phyloP scores from a whole-genome alignment of 176 grass and related monocot genomes.

The Cenchrus americanus region DNA sequence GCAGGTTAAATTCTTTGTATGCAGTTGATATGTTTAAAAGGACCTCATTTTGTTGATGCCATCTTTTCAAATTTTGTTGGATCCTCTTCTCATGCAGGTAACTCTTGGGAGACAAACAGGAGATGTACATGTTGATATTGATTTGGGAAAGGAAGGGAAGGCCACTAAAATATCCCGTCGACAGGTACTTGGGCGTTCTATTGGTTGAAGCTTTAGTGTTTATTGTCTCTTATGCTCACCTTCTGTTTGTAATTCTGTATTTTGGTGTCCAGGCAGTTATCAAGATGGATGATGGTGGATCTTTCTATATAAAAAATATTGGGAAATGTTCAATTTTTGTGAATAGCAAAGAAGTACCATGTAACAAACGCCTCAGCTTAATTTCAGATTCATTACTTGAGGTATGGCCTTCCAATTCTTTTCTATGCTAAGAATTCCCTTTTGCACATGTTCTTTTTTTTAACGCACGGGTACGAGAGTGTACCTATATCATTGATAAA shows the following conservation, averaged over 20 bases:
- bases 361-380: conserved; percentile 57
- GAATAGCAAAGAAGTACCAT: conserved; percentile 77
- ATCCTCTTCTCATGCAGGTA: conserved; percentile 47
- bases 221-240: neutral
- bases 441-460: neutral
- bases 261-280: conserved; percentile 59
- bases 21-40: neutral
- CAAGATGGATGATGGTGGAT: conserved; percentile 68
- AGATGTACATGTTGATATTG: conserved; percentile 78
- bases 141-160: conserved; percentile 82
- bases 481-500: too few relatives aligned
- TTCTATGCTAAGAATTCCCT: neutral
- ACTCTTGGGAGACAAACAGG: conserved; percentile 74
- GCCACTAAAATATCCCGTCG: conserved; percentile 74
- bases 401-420: conserved; percentile 51
- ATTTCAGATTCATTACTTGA: conserved; percentile 68
- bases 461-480: too few relatives aligned
- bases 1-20: neutral
- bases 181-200: conserved; percentile 53
- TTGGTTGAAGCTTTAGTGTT: neutral
- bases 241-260: conserved; percentile 18
- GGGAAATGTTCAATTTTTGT: conserved; percentile 75
- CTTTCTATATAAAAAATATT: conserved; percentile 70
- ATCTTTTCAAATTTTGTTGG: neutral
- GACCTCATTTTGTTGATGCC: neutral